Evolutionary conservation across 1,284 basidiomycete genomes (phyloP), one percentile per base, ranked within the genome.

Genomic region (Tausonia pullulans): DNA sequence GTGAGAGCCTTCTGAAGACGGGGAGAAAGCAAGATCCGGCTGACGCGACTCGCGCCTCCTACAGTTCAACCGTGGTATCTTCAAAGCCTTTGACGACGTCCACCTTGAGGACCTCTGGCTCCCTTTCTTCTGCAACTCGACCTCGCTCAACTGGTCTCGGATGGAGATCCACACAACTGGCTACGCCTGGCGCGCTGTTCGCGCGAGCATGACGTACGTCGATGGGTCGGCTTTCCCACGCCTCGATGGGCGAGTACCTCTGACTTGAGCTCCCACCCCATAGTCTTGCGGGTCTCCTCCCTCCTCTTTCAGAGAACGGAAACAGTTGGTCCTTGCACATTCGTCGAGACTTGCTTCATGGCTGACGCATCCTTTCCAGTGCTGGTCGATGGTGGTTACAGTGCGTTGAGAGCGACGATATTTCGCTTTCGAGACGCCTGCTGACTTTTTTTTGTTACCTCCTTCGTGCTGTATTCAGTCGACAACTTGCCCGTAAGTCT

Each of bases 71-170:
- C 82, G 89, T 44, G 81, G 84, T 5, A 83, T 91, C 63, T 91
- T 88, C 77, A 90, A 91, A 49, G 63, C 52, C 2, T 95, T 97
- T 73, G 94, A 92, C 72, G 90, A 92, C 73, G 84, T 92, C 54
- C 91, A 96, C 75, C 97, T 98, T 63, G 94, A 98, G 70, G 92
- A 96, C 77, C 95, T 96, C 87, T 98, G 95, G 96, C 81, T 98
- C 4, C 95, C 96, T 2, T 99, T 87, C 79, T 99, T 94, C 78
- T 96, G 92, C 77, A 98, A 98, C 72, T 93, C 94, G 6, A 97
- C 96, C n/a, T 98, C 98, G 73, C 97, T 99, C 74, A 94, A 88
- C 60, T 92, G 90, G 66, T 96, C 92, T 9, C 82, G 87, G 5
- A 98, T 98, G 93, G 93, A 98, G 74, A 87, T 98, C 52, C 96